These are phyloP conservation scores for Aspergillus carlsbadensis DNA, from an alignment of 495 filamentous ascomycete species.

Conservation along the genomic window DNA sequence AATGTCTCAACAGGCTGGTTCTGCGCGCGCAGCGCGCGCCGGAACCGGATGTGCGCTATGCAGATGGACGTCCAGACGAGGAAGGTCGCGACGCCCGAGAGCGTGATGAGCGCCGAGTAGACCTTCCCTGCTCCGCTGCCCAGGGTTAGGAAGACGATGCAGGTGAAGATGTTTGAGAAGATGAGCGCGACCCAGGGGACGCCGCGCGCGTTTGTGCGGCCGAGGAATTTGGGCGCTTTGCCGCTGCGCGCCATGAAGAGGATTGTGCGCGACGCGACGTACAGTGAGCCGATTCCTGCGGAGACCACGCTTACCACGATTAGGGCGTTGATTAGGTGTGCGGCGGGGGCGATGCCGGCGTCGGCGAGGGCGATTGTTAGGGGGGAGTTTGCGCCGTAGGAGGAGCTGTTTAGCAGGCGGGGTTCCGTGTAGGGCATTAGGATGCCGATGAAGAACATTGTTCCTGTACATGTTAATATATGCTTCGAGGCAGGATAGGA, in stretches of 20 bases:
- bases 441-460: constrained; percentile 69
- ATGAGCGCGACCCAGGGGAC: constrained; percentile 65
- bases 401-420: constrained; percentile 32
- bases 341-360: constrained; percentile 65
- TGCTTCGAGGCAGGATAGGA: not conserved
- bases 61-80: constrained; percentile 66
- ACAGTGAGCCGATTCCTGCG: constrained; percentile 69
- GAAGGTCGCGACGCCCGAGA: constrained; percentile 62
- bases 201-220: constrained; percentile 59
- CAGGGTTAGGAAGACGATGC: constrained; percentile 65
- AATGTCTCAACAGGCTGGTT: constrained; percentile 51
- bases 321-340: constrained; percentile 69
- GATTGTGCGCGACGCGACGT: constrained; percentile 64
- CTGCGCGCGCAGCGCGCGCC: constrained; percentile 54
- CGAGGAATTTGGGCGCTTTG: constrained; percentile 66
- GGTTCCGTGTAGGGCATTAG: constrained; percentile 52
- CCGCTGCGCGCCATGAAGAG: constrained; percentile 64
- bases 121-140: constrained; percentile 57
- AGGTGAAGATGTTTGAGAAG: constrained; percentile 62
- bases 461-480: constrained; percentile 26
- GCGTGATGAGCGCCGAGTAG: constrained; percentile 41
- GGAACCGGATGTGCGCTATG: constrained; percentile 68
- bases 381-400: constrained; percentile 62
- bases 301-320: constrained; percentile 68
- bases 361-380: constrained; percentile 71